Evolutionary conservation across 352 stramenopile species (phyloP), one percentile per base, ranked within the genome.

Genomic region (Phytophthora pisi): DNA sequence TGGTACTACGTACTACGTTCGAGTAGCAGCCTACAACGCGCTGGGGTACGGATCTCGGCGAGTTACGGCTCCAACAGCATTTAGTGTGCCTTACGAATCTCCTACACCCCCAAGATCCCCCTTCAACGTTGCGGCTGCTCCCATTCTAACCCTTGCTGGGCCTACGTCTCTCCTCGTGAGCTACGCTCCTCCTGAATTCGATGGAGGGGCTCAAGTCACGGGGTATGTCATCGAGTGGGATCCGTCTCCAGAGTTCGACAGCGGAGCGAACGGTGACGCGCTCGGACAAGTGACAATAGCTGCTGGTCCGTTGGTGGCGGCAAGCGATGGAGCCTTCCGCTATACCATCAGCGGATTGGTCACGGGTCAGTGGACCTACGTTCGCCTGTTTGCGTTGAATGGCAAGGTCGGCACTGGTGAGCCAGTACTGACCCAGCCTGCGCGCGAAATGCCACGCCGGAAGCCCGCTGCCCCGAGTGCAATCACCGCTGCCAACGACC

Each of bases 191-290:
- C 92, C 95, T 3, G 64, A 55, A 6, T 97, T 98, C 63, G 79
- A 90, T 51, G 97, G 96, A 6, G 97, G 97, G 28, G 82, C 88
- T 2, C 68, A 77, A 4, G 75, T 99, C 20, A 97, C 88, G 5
- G 78, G 84, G 4, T 98, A 97, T 72, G 82, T 84, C 50, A 90
- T 99, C 56, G 93, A 98, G 67, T 97, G 95, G 78, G 95, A 99
- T 50, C 70, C 79, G 0, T 83, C 75, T 51, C 46, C 78, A 4
- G 67, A 76, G 5, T 98, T 98, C 58, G 79, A 96, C 38, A 92
- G 74, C 31, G 86, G 84, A 2, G 46, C 47, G 0, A 87, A 84
- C 10, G 86, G 84, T 8, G 77, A 90, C 51, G 73, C 86, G 0
- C 66, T 93, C 2, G 77, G 70, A 0, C 71, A 89, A 54, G 61